Percentiles rank a stretch among this genome's conserved stretches.
These are phyloP conservation scores for Starmera dryadoides DNA, from an alignment of 805 yeast genomes.

Conservation along the genomic window DNA sequence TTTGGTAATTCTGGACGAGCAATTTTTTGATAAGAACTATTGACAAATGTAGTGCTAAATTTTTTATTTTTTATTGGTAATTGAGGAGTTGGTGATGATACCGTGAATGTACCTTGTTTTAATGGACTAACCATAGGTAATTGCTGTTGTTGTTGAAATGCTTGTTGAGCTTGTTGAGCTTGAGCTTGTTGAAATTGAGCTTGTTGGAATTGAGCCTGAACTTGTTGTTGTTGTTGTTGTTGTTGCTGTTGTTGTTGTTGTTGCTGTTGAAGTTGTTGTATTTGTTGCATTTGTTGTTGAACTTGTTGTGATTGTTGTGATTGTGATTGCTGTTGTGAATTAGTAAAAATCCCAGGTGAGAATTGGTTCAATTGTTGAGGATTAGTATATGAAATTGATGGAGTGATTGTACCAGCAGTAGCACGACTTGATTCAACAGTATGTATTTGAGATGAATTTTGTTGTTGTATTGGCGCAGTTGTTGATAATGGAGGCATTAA, in stretches of 20 bases:
- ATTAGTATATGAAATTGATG: neutral
- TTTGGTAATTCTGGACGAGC: conserved; percentile 1
- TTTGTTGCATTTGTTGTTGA: conserved; percentile 2
- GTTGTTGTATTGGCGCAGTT: neutral
- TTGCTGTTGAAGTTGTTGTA: conserved; percentile 6
- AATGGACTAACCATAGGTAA: conserved; percentile 1
- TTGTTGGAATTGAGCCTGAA: conserved; percentile 3
- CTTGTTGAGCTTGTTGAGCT: neutral
- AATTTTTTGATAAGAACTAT: neutral
- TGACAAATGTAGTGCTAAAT: conserved; percentile 4
- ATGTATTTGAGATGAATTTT: neutral
- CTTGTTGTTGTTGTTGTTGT: conserved; percentile 1
- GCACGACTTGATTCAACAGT: neutral
- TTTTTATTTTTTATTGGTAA: conserved; percentile 5
- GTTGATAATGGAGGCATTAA: neutral
- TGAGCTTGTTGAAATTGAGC: conserved; percentile 5
- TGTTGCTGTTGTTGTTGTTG: conserved; percentile 6
- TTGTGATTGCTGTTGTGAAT: conserved; percentile 7
- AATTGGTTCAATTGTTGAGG: neutral
- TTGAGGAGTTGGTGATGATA: conserved; percentile 1
- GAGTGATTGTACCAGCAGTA: neutral
- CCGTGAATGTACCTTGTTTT: conserved; percentile 1
- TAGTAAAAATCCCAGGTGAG: conserved; percentile 1
- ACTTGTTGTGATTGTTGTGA: conserved; percentile 5
- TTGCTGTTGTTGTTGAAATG: neutral